These are phyloP conservation scores for Candida orba DNA, from an alignment of 805 yeast species.

Conservation along the genomic window DNA sequence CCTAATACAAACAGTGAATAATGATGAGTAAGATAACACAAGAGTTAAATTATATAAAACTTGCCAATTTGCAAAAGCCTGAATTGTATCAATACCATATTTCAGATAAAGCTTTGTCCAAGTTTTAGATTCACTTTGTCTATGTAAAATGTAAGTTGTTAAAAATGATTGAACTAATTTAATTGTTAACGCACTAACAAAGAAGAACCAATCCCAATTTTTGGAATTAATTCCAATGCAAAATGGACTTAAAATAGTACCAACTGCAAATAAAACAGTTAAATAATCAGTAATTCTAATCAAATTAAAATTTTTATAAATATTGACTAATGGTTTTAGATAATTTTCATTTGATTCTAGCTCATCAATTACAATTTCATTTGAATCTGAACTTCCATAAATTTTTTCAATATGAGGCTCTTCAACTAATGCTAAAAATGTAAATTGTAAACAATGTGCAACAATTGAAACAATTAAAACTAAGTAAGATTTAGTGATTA, in stretches of 20 bases:
- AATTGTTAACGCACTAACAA: conserved; percentile 31
- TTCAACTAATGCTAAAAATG: conserved; percentile 67
- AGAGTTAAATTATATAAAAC: conserved; percentile 47
- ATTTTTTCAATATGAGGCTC: conserved; percentile 84
- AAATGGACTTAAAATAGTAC: conserved; percentile 36
- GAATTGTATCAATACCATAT: conserved; percentile 54
- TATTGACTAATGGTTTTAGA: conserved; percentile 46
- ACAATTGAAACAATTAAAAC: conserved; percentile 60
- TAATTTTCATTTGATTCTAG: conserved; percentile 31
- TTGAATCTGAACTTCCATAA: conserved; percentile 40
- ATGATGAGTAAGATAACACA: conserved; percentile 50
- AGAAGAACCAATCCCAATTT: conserved; percentile 23
- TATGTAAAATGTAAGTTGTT: conserved; percentile 43
- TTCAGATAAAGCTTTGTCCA: conserved; percentile 61
- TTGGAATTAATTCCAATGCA: conserved; percentile 22
- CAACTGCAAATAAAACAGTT: conserved; percentile 35
- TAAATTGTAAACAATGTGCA: conserved; percentile 75
- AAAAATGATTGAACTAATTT: conserved; percentile 45
- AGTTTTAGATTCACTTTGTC: conserved; percentile 53
- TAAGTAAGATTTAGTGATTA: conserved; percentile 67
- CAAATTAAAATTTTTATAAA: conserved; percentile 54
- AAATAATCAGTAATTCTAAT: conserved; percentile 59
- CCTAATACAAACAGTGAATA: conserved; percentile 31
- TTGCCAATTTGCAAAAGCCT: conserved; percentile 71
- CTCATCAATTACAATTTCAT: conserved; percentile 28